A percentile compares a stretch with the other conserved stretches of the same genome.
phyloP scores from a whole-genome alignment of 2,329 filamentous ascomycete genomes.

The Coniochaeta sp. region DNA sequence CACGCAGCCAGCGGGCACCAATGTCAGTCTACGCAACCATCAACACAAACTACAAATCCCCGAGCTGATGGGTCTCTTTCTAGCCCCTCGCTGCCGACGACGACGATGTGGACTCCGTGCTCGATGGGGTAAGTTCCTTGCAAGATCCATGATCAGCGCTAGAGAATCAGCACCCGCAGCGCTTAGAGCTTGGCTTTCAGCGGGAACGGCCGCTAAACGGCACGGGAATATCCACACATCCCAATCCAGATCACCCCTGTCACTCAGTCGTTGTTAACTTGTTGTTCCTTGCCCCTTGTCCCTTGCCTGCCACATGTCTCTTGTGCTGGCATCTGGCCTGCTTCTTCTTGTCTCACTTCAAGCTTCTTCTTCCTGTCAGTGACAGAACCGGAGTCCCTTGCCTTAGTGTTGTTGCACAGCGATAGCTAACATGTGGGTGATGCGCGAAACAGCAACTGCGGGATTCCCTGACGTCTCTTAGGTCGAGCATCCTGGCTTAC shows the following conservation, averaged over 20 bases:
- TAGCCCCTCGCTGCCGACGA: background rate
- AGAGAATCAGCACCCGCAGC: no score
- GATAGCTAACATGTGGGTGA: background rate
- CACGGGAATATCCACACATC: no score
- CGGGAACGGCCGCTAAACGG: background rate
- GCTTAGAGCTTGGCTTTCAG: background rate
- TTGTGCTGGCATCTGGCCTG: no score
- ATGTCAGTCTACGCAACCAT: background rate
- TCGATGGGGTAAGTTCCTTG: background rate
- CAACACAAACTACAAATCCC: no score
- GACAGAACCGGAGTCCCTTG: background rate
- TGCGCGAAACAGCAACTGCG: background rate
- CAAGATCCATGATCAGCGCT: no score
- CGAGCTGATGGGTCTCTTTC: no score
- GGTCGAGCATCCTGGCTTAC: conserved; percentile 9
- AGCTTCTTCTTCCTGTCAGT: background rate
- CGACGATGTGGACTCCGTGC: background rate
- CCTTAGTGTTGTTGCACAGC: background rate
- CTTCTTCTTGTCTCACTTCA: background rate
- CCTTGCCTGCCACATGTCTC: no score
- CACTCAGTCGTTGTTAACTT: background rate
- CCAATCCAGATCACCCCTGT: no score
- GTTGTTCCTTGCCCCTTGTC: background rate
- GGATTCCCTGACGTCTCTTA: conserved; percentile 9
- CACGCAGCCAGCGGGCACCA: background rate